Evolutionary conservation across 257 asterid genomes (phyloP), one percentile per base, ranked within the genome.

Genomic region (Solanum megistacrolobum): DNA sequence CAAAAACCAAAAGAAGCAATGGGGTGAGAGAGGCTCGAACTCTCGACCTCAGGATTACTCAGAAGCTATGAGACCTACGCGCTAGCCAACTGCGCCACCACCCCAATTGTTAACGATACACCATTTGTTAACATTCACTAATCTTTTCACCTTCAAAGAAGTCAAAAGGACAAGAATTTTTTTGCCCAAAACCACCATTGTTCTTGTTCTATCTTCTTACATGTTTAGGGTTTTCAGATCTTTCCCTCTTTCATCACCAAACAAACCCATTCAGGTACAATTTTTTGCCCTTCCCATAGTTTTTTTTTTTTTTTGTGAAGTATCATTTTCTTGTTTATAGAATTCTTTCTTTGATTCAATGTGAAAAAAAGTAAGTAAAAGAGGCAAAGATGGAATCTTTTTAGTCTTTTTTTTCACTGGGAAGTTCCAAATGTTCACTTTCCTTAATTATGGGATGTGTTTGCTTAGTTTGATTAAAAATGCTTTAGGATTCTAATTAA

Each of bases 71-170:
- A 96, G 98, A 95, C 98, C 98, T 96, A 95, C 98, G 98, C 99
- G 98, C 98, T 95, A 96, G 95, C 98, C 99, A 94, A 96, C 98
- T 95, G 98, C 98, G 98, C 98, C 98, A 95, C 98, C 98, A 94
- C 98, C 98, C 98, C 85, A 1, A 0, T 9, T 5, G 7, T 1
- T 1, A 0, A 0, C 1, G 1, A 4, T 0, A 1, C 9, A 9
- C 32, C 5, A 11, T 41, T 13, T 3, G 2, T 1, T 0, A 0
- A 0, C 7, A 7, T 2, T 1, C 0, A 25, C 1, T 12, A 5
- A 6, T 12, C 0, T 11, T n/a, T 23, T 6, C 41, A 72, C 7
- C 27, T 12, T 41, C 12, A 5, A 12, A 43, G 25, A 46, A 43
- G 27, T 81, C 85, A 9, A 79, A 16, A 46, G 12, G 39, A 4